Conservation (phyloP, 2,329 filamentous ascomycete species). For the Paracorniculantispora psalliotae region DNA sequence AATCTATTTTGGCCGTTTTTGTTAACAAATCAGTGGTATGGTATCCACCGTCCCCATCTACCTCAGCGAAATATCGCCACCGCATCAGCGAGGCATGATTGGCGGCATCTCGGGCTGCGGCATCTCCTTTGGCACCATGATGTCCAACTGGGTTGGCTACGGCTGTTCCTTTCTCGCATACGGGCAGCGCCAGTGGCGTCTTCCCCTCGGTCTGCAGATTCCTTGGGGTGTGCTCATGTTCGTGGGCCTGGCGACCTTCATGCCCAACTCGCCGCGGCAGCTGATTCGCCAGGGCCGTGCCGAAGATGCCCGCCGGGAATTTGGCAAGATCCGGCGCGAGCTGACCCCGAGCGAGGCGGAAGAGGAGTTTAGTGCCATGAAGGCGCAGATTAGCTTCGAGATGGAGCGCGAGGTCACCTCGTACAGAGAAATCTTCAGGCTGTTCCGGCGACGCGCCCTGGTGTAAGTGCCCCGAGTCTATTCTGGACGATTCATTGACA, state of each 20-base stretch:
- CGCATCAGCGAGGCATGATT: conserved; percentile 45
- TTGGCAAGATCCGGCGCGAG: conserved; percentile 42
- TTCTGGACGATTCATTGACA: background rate
- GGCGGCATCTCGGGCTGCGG: conserved; percentile 50
- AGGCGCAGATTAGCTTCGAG: conserved; percentile 51
- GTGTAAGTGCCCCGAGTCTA: conserved; percentile 33
- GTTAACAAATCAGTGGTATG: conserved; percentile 31
- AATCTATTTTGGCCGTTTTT: conserved; percentile 24
- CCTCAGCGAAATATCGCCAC: conserved; percentile 48
- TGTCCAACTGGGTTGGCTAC: conserved; percentile 54
- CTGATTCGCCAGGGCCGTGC: conserved; percentile 45
- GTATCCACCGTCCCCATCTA: conserved; percentile 51
- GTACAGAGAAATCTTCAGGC: conserved; percentile 44
- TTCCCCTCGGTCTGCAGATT: conserved; percentile 50
- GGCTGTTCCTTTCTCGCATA: conserved; percentile 47
- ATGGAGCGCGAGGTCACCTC: conserved; percentile 50
- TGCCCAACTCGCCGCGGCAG: conserved; percentile 25
- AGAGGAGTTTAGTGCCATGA: conserved; percentile 51
- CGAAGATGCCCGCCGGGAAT: conserved; percentile 44
- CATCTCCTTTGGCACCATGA: conserved; percentile 51
- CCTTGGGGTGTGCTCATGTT: conserved; percentile 53
- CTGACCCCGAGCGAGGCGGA: conserved; percentile 38
- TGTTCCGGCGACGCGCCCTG: conserved; percentile 47
- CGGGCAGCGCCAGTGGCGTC: conserved; percentile 48
- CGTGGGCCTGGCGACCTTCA: conserved; percentile 28